These are phyloP conservation scores for Botryotinia convoluta DNA, from an alignment of 2,329 filamentous ascomycete species.

Conservation along the genomic window DNA sequence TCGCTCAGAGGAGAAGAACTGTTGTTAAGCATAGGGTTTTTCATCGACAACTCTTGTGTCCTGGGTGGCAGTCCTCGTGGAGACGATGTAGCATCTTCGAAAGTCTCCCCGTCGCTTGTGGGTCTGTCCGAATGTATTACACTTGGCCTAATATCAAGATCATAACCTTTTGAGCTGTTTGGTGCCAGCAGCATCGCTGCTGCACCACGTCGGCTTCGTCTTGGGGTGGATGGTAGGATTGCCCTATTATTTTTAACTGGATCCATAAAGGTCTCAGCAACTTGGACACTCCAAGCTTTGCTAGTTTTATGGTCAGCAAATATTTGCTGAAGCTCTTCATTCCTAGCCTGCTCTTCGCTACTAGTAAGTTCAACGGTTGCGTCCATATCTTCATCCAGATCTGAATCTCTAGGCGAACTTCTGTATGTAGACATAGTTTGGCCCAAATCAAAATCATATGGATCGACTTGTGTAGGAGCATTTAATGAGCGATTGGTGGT, in stretches of 20 bases:
- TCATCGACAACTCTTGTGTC: not conserved
- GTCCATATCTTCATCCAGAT: not conserved
- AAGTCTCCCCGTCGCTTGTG: conserved; percentile 25
- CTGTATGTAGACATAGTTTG: conserved; percentile 27
- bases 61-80: conserved; percentile 20
- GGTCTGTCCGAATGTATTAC: conserved; percentile 38
- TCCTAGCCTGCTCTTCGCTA: conserved; percentile 18
- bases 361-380: conserved; percentile 14
- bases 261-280: not conserved
- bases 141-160: conserved; percentile 50
- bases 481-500: conserved; percentile 18
- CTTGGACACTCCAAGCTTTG: not conserved
- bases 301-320: not conserved
- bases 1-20: conserved; percentile 30
- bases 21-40: not conserved
- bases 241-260: not conserved
- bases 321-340: not conserved
- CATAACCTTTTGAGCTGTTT: conserved; percentile 30
- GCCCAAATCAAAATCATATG: conserved; percentile 22
- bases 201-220: conserved; percentile 2
- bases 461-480: conserved; percentile 30
- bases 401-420: conserved; percentile 15
- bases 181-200: conserved; percentile 11
- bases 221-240: conserved; percentile 19
- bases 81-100: conserved; percentile 34